Evolutionary conservation across 2,329 filamentous ascomycete genomes (phyloP).

Genomic region (Diaporthe sp.): DNA sequence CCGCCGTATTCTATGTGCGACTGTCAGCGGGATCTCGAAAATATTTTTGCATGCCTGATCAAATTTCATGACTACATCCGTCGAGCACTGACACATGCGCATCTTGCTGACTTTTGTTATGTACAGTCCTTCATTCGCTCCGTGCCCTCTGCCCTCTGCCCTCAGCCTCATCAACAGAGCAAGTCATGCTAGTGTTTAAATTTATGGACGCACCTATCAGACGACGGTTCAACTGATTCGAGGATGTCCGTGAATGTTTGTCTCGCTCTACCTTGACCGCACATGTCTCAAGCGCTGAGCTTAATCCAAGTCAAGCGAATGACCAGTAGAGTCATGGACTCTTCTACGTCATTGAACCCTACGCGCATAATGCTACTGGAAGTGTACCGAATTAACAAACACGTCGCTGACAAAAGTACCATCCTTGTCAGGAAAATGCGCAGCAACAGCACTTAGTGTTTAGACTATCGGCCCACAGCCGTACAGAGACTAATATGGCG

Average conservation of each 20-base stretch:
- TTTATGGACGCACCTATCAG: neutral
- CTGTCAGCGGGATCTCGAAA: neutral
- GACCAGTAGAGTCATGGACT: constrained; percentile 6
- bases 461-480: neutral
- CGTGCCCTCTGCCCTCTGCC: neutral
- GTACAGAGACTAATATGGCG: neutral
- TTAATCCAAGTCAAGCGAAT: neutral
- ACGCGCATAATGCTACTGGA: neutral
- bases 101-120: neutral
- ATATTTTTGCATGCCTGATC: neutral
- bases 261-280: neutral
- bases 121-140: neutral
- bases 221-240: constrained; percentile 2
- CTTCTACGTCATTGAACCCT: constrained; percentile 10
- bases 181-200: constrained; percentile 2
- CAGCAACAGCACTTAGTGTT: neutral
- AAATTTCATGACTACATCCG: neutral
- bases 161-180: neutral
- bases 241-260: neutral
- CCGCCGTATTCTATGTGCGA: neutral
- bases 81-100: neutral
- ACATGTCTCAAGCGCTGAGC: constrained; percentile 1
- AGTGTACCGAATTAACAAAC: neutral
- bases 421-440: neutral
- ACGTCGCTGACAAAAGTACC: neutral